These are phyloP conservation scores for Fusarium sp. DNA, from an alignment of 2,329 filamentous ascomycete species.

Conservation along the genomic window DNA sequence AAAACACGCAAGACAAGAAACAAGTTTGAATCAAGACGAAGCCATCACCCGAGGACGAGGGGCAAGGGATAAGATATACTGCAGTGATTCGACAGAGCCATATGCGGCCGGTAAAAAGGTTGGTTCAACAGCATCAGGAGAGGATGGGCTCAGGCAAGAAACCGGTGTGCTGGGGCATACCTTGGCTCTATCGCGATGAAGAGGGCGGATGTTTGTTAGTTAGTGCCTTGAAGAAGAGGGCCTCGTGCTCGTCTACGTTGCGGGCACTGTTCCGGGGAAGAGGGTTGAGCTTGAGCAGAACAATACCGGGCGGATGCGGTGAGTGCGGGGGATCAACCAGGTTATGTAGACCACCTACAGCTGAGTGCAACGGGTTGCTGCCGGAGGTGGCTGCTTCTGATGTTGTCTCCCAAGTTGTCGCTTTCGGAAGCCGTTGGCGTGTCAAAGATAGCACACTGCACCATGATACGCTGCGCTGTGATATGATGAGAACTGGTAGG, in stretches of 20 bases:
- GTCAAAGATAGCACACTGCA: background rate
- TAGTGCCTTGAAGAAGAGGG: conserved; percentile 15
- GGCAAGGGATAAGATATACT: conserved; percentile 19
- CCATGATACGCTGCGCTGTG: background rate
- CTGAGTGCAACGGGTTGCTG: conserved; percentile 28
- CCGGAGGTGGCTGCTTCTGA: conserved; percentile 20
- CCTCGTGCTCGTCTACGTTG: conserved; percentile 19
- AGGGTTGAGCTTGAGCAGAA: background rate
- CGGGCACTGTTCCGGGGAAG: conserved; percentile 27
- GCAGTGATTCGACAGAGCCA: conserved; percentile 31
- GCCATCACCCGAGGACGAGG: conserved; percentile 28
- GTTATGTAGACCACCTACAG: conserved; percentile 3
- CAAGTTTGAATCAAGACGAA: conserved; percentile 13
- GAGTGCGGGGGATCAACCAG: conserved; percentile 40
- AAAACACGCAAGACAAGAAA: conserved; percentile 19
- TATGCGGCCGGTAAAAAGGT: conserved; percentile 1
- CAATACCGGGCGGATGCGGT: conserved; percentile 38
- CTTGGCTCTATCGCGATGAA: conserved; percentile 27
- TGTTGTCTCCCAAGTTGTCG: conserved; percentile 29
- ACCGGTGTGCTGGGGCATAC: conserved; percentile 6
- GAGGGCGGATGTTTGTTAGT: conserved; percentile 21
- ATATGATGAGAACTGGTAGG: conserved; percentile 9
- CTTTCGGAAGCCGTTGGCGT: conserved; percentile 22
- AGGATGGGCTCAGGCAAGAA: conserved; percentile 18
- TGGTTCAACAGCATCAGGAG: conserved; percentile 19